Conservation (phyloP, 2,329 filamentous ascomycete species). For the Penicillium sp. region DNA sequence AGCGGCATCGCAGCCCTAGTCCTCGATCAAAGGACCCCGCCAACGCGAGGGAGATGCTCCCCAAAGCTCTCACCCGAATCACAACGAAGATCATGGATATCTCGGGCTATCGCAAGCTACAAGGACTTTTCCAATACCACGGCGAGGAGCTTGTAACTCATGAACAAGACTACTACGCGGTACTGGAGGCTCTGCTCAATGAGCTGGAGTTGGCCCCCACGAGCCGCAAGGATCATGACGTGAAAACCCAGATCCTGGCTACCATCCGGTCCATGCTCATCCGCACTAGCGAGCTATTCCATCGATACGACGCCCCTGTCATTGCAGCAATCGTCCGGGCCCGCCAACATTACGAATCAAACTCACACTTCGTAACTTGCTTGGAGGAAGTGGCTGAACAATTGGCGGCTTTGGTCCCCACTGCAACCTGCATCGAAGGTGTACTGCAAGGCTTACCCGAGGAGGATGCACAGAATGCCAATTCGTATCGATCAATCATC, state of each 20-base stretch:
- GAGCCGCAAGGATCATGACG: conserved; percentile 34
- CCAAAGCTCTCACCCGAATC: conserved; percentile 40
- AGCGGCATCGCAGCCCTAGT: conserved; percentile 37
- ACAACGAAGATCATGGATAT: conserved; percentile 39
- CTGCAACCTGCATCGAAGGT: conserved; percentile 28
- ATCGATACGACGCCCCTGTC: conserved; percentile 34
- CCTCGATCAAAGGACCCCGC: conserved; percentile 40
- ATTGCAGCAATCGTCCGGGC: conserved; percentile 40
- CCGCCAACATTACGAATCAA: conserved; percentile 40
- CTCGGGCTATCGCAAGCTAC: conserved; percentile 45
- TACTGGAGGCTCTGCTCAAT: conserved; percentile 39
- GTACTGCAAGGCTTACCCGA: conserved; percentile 33
- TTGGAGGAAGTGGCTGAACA: conserved; percentile 41
- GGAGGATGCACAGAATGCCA: conserved; percentile 31
- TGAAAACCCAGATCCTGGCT: conserved; percentile 45
- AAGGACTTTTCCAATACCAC: conserved; percentile 41
- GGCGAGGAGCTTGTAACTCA: conserved; percentile 36
- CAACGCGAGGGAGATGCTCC: conserved; percentile 40
- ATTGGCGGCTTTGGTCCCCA: conserved; percentile 30
- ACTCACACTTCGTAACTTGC: conserved; percentile 41
- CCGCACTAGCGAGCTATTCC: conserved; percentile 37
- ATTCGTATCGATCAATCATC: conserved; percentile 33
- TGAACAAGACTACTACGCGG: conserved; percentile 37
- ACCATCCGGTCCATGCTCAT: conserved; percentile 42
- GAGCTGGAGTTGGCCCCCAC: conserved; percentile 36